phyloP scores from a whole-genome alignment of 805 yeast species.

The Candida corydali region DNA sequence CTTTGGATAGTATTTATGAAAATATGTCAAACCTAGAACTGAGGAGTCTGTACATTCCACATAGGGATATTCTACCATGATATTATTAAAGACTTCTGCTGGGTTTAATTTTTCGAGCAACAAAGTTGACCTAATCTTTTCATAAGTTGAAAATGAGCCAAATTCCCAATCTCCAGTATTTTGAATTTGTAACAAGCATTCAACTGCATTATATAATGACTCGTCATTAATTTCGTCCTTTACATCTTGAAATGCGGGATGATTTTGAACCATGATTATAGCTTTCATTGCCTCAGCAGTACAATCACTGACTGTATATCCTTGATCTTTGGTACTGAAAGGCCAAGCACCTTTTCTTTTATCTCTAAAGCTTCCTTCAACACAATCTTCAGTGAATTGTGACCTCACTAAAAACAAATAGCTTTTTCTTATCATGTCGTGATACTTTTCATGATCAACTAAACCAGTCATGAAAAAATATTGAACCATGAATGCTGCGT shows the following conservation, averaged over 20 bases:
- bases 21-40: slow-evolving; percentile 81
- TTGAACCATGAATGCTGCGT: slow-evolving; percentile 86
- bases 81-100: slow-evolving; percentile 96
- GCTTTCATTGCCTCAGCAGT: slow-evolving; percentile 96
- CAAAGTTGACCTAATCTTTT: slow-evolving; percentile 76
- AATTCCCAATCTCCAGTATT: slow-evolving; percentile 73
- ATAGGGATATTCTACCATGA: slow-evolving; percentile 97
- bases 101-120: slow-evolving; percentile 79
- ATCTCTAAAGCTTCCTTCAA: slow-evolving; percentile 76
- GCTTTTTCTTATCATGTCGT: slow-evolving; percentile 57
- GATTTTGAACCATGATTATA: slow-evolving; percentile 80
- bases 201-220: slow-evolving; percentile 64
- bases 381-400: slow-evolving; percentile 81
- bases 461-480: slow-evolving; percentile 76
- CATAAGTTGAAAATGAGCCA: slow-evolving; percentile 94
- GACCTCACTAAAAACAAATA: slow-evolving; percentile 73
- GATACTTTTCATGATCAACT: slow-evolving; percentile 64
- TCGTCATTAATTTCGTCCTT: slow-evolving; percentile 51
- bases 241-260: slow-evolving; percentile 46
- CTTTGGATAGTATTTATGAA: slow-evolving; percentile 55
- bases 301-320: slow-evolving; percentile 94
- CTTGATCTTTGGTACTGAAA: slow-evolving; percentile 91
- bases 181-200: slow-evolving; percentile 71
- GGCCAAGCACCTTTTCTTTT: slow-evolving; percentile 91
- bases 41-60: slow-evolving; percentile 98